Base-by-base conservation (phyloP, 208 protist species). In the Novymonas esmeraldas region DNA sequence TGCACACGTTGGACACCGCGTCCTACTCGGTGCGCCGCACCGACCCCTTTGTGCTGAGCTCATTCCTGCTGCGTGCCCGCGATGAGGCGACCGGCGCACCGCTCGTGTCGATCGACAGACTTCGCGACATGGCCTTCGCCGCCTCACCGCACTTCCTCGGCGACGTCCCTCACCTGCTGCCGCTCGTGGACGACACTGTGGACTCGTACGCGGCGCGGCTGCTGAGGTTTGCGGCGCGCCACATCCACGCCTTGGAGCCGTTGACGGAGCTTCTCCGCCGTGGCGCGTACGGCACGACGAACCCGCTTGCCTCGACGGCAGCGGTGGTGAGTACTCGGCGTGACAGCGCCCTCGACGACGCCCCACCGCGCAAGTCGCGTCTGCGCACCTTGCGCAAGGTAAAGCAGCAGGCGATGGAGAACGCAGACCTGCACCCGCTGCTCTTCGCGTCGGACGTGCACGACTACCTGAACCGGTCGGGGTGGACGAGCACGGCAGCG, bases 381-480 rank as follows among this genome's bases (percentile, higher is more conserved):
- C 29, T 91, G 49, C 64, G 52, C 1, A 33, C 42, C 20, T 70
- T 92, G 52, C 85, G 89, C 16, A 18, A 44, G 2, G 68, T 50
- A 14, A 70, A 83, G 50, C 76, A 82, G 67, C 52, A 61, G 14
- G 36, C 51, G 28, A 55, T 90, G 52, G 80, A 92, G 31, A 69
- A 67, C 20, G 56, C 74, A n/a, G 68, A 88, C 29, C 64, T 89
- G 9, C 59, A 67, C 28, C 82, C 87, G 3, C 79, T 96, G n/a
- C 81, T 96, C 9, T 78, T 84, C 55, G 66, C 78, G 11, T 76
- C 84, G 31, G 90, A 96, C 57, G 36, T 81, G 16, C 71, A 92
- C 57, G 62, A 76, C 29, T 91, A 92, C 68, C 18, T 87, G 24
- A 66, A 76, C 41, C 48, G 33, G 33, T 51, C 48, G 5, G 60